Base-by-base conservation (phyloP, 768 basidiomycete species). In the Pilatotrama ljubarskyi region DNA sequence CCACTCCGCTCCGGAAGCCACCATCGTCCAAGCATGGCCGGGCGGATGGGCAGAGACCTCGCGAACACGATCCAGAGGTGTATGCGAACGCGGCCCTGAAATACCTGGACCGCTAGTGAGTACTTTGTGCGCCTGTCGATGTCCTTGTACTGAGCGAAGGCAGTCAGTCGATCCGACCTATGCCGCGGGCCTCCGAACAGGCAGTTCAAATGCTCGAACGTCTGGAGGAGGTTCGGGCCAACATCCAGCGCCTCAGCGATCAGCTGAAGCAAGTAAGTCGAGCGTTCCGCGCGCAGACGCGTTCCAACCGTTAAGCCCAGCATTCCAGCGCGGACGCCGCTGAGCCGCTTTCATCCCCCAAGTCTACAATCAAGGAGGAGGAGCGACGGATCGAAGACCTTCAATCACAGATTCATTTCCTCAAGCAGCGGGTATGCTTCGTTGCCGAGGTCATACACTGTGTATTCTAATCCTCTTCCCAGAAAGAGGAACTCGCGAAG, bases 71-170 rank as follows among this genome's bases (percentile, higher is more conserved):
- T 22, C 89, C 90, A 6, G 90, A 91, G 70, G 78, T 89, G 14
- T 91, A 90, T 70, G 87, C 84, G 0, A 77, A 84, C 60, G 91
- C 91, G 9, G 89, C 91, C 0, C 69, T 89, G 61, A 90, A 86
- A 72, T 91, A 86, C 66, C 77, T 93, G 54, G 86, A 90, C 69
- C 82, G 85, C 70, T 93, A 90, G 90, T 90, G 67, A 69, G 90
- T 77, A n/a, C 14, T 26, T n/a, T 26, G 13, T 40, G 13, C 22
- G 13, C 37, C 36, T n/a, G 14, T 20, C 5, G 3, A 6, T 13
- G 11, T 17, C 3, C 15, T 11, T 29, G n/a, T 37, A 43, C 47
- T 51, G 14, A 46, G 22, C 22, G 42, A 26, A 18, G 57, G 41
- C 50, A 80, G 79, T 58, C 74, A 78, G 49, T 75, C 78, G 9